These are phyloP conservation scores for Sclerospora graminicola DNA, from an alignment of 352 stramenopile genomes.

Conservation along the genomic window DNA sequence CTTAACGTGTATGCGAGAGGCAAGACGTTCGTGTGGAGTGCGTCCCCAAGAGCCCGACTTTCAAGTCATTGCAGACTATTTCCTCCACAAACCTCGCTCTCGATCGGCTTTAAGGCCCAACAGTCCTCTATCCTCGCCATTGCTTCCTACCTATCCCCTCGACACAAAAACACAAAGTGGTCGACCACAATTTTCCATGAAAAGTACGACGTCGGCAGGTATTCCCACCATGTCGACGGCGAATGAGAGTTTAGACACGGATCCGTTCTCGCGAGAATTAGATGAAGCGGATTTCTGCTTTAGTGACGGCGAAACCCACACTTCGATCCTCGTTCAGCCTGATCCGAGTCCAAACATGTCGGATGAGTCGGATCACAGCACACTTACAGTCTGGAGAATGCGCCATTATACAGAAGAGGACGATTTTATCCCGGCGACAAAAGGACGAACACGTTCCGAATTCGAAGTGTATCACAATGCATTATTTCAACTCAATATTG, in stretches of 20 bases:
- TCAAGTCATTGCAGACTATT: constrained; percentile 20
- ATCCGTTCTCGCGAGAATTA: constrained; percentile 18
- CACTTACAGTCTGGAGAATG: constrained; percentile 9
- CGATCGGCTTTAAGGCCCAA: neutral
- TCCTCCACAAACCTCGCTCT: constrained; percentile 1
- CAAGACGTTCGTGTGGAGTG: constrained; percentile 13
- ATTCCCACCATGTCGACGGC: constrained; percentile 15
- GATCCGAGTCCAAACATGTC: constrained; percentile 10
- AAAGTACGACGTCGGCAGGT: constrained; percentile 5
- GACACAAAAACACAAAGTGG: constrained; percentile 12
- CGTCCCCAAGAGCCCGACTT: constrained; percentile 13
- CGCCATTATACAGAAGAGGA: constrained; percentile 1
- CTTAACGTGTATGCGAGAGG: constrained; percentile 20
- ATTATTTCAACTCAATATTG: constrained; percentile 12
- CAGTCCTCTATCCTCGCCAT: constrained; percentile 3
- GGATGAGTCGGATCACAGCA: constrained; percentile 7
- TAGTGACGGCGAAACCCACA: constrained; percentile 15
- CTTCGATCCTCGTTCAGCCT: constrained; percentile 9
- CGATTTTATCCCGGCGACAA: constrained; percentile 11
- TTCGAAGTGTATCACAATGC: constrained; percentile 9
- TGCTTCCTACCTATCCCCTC: constrained; percentile 3
- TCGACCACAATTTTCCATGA: neutral
- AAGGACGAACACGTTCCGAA: constrained; percentile 1
- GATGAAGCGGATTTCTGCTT: constrained; percentile 24
- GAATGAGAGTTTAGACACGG: constrained; percentile 12